These are phyloP conservation scores for Neonectria hederae DNA, from an alignment of 2,329 filamentous ascomycete species.

Conservation along the genomic window DNA sequence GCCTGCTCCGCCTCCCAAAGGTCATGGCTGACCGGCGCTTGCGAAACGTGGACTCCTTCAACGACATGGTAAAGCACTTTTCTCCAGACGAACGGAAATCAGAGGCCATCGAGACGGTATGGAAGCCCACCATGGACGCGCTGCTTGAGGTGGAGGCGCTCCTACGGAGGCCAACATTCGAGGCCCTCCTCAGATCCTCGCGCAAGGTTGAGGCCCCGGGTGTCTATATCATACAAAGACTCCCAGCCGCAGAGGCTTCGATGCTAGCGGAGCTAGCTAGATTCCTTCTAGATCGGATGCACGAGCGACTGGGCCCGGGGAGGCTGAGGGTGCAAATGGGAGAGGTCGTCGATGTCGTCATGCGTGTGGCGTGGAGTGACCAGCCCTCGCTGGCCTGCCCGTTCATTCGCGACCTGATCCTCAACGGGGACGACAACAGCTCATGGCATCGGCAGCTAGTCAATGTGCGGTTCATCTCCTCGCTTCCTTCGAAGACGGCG, in stretches of 20 bases:
- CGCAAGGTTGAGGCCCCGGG: not conserved
- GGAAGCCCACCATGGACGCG: slow-evolving; percentile 44
- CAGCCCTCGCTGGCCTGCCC: slow-evolving; percentile 43
- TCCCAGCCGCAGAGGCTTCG: slow-evolving; percentile 3
- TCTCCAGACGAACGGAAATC: not conserved
- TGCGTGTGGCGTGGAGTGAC: slow-evolving; percentile 40
- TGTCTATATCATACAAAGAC: slow-evolving; percentile 25
- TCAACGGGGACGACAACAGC: slow-evolving; percentile 44
- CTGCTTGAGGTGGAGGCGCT: slow-evolving; percentile 40
- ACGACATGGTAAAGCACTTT: slow-evolving; percentile 9
- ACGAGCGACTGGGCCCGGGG: slow-evolving; percentile 20
- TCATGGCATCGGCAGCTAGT: slow-evolving; percentile 48
- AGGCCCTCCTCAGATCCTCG: not conserved
- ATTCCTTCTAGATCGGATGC: slow-evolving; percentile 34
- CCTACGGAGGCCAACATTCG: slow-evolving; percentile 16
- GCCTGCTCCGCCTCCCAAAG: slow-evolving; percentile 16
- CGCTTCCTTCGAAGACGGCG: slow-evolving; percentile 40
- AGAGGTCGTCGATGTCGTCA: slow-evolving; percentile 30
- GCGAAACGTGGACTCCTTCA: slow-evolving; percentile 2
- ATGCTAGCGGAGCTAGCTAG: slow-evolving; percentile 32
- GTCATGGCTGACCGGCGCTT: slow-evolving; percentile 16
- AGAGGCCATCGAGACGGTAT: slow-evolving; percentile 34
- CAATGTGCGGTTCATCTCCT: slow-evolving; percentile 38
- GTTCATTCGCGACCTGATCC: slow-evolving; percentile 43
- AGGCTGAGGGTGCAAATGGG: slow-evolving; percentile 27